Evolutionary conservation across 495 filamentous ascomycete genomes (phyloP).

Genomic region (Rostrohypoxylon terebratum): DNA sequence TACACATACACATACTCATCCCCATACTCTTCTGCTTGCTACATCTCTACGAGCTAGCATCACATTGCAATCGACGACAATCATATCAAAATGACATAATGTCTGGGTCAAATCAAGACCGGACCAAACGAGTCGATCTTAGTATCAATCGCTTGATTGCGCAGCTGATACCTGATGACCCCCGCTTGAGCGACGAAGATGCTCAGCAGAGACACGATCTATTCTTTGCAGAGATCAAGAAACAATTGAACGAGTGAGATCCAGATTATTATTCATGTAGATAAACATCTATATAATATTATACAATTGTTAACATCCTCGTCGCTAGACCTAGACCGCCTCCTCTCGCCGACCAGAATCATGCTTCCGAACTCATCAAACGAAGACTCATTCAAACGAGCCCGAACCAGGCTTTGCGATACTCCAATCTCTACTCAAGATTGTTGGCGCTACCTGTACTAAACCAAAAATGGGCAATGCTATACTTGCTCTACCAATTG

Average conservation of each 20-base stretch:
- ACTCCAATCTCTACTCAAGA: slow-evolving; percentile 87
- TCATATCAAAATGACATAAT: slow-evolving; percentile 48
- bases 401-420: slow-evolving; percentile 86
- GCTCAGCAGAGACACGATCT: slow-evolving; percentile 64
- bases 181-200: slow-evolving; percentile 61
- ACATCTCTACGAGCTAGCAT: background rate
- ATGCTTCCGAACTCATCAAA: slow-evolving; percentile 92
- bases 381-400: slow-evolving; percentile 81
- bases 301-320: slow-evolving; percentile 33
- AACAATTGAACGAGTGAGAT: slow-evolving; percentile 61
- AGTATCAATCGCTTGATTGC: slow-evolving; percentile 69
- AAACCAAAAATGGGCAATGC: slow-evolving; percentile 94
- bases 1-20: slow-evolving; percentile 8
- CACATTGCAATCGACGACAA: background rate
- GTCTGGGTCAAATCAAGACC: slow-evolving; percentile 50
- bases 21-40: background rate
- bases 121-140: slow-evolving; percentile 50
- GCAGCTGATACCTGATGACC: slow-evolving; percentile 63
- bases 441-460: slow-evolving; percentile 90
- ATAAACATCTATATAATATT: background rate
- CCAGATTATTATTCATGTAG: background rate
- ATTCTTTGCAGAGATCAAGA: slow-evolving; percentile 62
- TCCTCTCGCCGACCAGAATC: slow-evolving; percentile 75
- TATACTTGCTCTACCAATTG: slow-evolving; percentile 88
- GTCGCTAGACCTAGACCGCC: slow-evolving; percentile 46